phyloP scores from a whole-genome alignment of 1,284 basidiomycete genomes.

The Inonotus obliquus region DNA sequence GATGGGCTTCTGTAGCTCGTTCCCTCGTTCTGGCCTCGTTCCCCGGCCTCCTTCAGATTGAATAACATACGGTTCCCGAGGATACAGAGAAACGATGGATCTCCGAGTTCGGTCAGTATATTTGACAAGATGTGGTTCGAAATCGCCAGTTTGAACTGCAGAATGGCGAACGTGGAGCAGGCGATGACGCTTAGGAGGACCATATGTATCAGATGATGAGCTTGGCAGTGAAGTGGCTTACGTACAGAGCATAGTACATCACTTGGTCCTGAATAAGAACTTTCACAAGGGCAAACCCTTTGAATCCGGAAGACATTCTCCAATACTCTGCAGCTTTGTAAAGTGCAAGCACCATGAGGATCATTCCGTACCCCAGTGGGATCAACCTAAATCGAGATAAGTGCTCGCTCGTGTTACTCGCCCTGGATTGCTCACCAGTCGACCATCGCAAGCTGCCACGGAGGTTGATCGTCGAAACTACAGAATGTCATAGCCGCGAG shows the following conservation, averaged over 20 bases:
- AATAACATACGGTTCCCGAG: not conserved
- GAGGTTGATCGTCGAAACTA: not conserved
- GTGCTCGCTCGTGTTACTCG: not conserved
- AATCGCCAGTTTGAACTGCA: not conserved
- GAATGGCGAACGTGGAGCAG: not conserved
- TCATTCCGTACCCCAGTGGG: not conserved
- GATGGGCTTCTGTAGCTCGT: not conserved
- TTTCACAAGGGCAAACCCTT: not conserved
- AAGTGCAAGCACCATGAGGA: not conserved
- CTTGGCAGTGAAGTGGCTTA: not conserved
- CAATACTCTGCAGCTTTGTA: slow-evolving; percentile 5
- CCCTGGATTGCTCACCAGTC: not conserved
- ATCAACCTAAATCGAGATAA: not conserved
- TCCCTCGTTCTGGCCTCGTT: not conserved
- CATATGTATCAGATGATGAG: not conserved
- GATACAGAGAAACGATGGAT: not conserved
- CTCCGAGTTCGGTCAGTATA: not conserved
- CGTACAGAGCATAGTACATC: not conserved
- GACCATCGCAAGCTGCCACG: not conserved
- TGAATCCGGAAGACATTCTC: not conserved
- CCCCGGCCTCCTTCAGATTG: not conserved
- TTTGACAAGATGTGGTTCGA: not conserved
- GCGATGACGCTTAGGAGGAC: not conserved
- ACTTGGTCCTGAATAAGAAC: slow-evolving; percentile 6
- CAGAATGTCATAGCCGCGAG: not conserved